Conservation (phyloP, 169 alveolate genomes). For the Babesia divergens region DNA sequence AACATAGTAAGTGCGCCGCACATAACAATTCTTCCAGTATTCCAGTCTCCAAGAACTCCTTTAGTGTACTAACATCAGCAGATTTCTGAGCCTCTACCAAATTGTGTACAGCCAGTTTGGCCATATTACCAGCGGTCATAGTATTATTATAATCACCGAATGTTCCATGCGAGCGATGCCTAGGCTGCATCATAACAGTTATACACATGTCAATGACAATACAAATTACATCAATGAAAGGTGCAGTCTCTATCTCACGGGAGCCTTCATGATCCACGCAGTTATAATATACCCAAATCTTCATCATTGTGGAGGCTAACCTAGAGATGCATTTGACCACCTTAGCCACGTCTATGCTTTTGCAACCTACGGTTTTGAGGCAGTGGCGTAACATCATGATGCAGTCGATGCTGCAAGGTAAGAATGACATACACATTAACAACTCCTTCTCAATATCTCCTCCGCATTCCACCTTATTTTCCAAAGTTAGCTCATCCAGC, state of each 20-base stretch:
- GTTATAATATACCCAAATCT: constrained; percentile 4
- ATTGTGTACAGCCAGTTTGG: background rate
- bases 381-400: constrained; percentile 37
- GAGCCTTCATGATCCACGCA: background rate
- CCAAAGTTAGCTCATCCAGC: background rate
- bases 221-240: background rate
- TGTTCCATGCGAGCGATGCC: too few species aligned
- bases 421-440: constrained; percentile 16
- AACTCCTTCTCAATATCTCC: constrained; percentile 18
- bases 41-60: background rate
- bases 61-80: background rate
- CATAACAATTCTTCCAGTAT: background rate
- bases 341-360: background rate
- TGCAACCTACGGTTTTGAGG: background rate
- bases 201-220: constrained; percentile 14
- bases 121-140: background rate
- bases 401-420: constrained; percentile 34
- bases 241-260: background rate
- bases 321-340: background rate
- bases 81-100: background rate
- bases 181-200: background rate
- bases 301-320: background rate
- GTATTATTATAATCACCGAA: background rate
- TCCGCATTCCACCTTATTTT: background rate
- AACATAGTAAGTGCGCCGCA: background rate